A percentile compares a stretch with the other conserved stretches of the same genome.
Conservation (phyloP, 2,329 filamentous ascomycete species). For the Myriosclerotinia curreyana region DNA sequence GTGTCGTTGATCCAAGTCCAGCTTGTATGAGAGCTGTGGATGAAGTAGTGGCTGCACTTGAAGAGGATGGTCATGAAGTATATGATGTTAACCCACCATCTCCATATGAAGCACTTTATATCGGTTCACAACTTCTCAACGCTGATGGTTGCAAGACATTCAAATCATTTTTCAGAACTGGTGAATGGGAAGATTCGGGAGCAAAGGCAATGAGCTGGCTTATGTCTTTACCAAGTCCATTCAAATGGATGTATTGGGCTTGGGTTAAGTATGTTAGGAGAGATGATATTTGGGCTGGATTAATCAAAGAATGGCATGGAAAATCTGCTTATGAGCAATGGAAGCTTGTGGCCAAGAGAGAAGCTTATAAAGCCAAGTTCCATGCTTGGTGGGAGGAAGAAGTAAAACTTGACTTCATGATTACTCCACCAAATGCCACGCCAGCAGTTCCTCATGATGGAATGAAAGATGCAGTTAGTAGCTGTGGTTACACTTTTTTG, state of each 20-base stretch:
- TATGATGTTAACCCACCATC: conserved; percentile 62
- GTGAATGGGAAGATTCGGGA: conserved; percentile 77
- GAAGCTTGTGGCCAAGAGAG: conserved; percentile 73
- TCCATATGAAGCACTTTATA: conserved; percentile 70
- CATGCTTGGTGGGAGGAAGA: conserved; percentile 82
- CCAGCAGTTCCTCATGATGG: conserved; percentile 82
- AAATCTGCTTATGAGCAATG: conserved; percentile 78
- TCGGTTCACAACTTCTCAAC: conserved; percentile 79
- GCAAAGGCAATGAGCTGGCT: conserved; percentile 72
- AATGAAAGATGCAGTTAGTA: conserved; percentile 81
- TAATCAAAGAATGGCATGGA: conserved; percentile 69
- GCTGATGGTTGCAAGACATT: conserved; percentile 81
- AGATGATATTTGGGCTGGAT: conserved; percentile 73
- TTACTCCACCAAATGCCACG: conserved; percentile 85
- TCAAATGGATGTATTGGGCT: conserved; percentile 84
- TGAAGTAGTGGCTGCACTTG: conserved; percentile 66
- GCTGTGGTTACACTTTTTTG: conserved; percentile 89
- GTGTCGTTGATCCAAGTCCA: conserved; percentile 81
- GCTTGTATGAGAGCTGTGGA: conserved; percentile 76
- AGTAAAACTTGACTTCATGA: conserved; percentile 69
- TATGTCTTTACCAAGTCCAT: conserved; percentile 66
- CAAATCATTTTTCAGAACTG: conserved; percentile 69
- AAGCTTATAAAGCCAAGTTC: conserved; percentile 74
- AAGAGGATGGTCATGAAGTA: conserved; percentile 71
- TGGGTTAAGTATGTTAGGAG: conserved; percentile 82